phyloP scores from a whole-genome alignment of 768 basidiomycete genomes.

The Leucosporidium scottii region DNA sequence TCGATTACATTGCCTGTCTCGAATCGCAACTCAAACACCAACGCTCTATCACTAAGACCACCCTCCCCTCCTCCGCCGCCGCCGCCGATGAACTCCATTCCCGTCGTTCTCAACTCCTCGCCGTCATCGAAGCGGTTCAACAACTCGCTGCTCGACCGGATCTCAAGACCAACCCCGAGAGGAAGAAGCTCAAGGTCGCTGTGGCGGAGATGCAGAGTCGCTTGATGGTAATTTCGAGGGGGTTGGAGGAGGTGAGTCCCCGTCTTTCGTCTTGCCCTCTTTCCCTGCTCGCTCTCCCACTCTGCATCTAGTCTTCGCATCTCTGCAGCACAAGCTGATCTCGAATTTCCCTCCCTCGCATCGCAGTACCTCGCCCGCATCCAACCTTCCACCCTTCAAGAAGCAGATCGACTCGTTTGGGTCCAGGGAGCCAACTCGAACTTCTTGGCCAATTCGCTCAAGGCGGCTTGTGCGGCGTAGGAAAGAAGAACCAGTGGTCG shows the following conservation, averaged over 20 bases:
- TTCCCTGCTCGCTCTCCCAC: too few relatives aligned
- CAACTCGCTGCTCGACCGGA: conserved; percentile 1
- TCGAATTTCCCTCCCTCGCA: too few relatives aligned
- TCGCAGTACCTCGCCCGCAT: too few relatives aligned
- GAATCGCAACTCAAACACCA: conserved; percentile 43
- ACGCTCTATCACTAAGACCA: too few relatives aligned
- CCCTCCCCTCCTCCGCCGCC: conserved; percentile 35
- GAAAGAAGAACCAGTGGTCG: too few relatives aligned
- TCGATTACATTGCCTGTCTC: conserved; percentile 86
- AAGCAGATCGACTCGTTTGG: conserved; percentile 21
- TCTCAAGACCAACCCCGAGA: background rate
- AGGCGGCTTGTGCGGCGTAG: conserved; percentile 1
- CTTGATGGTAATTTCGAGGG: background rate
- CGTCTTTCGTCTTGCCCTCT: background rate
- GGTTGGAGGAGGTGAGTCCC: background rate
- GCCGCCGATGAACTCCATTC: conserved; percentile 60
- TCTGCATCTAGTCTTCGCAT: too few relatives aligned
- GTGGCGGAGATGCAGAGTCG: conserved; percentile 21
- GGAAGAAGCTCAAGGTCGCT: conserved; percentile 15
- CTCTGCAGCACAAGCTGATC: too few relatives aligned
- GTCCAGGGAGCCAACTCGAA: conserved; percentile 22
- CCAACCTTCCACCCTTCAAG: conserved; percentile 17
- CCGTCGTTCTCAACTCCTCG: conserved; percentile 62
- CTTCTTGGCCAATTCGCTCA: conserved; percentile 6
- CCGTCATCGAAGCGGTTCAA: conserved; percentile 55